A percentile compares a stretch with the other conserved stretches of the same genome.
phyloP scores from a whole-genome alignment of 805 yeast species.

The Starmerella scarabaei region DNA sequence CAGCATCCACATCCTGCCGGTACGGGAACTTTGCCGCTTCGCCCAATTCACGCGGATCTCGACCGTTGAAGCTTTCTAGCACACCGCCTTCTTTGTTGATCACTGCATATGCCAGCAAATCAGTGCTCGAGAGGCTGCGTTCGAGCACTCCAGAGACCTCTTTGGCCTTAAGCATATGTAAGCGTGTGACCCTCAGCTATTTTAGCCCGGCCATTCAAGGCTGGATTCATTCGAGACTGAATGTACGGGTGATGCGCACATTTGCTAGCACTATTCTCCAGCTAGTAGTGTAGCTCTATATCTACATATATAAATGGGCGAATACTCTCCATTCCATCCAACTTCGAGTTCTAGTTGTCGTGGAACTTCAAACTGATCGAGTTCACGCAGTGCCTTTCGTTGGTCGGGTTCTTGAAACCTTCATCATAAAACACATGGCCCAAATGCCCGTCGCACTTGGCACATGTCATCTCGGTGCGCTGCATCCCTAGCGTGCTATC shows the following conservation, averaged over 20 bases:
- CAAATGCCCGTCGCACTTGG: slow-evolving; percentile 81
- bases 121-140: slow-evolving; percentile 2
- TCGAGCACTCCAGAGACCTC: slow-evolving; percentile 7
- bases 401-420: slow-evolving; percentile 78
- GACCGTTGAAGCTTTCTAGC: slow-evolving; percentile 10
- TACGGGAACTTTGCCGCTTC: slow-evolving; percentile 4
- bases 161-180: slow-evolving; percentile 10
- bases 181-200: neutral
- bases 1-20: neutral
- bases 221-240: no score
- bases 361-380: slow-evolving; percentile 63
- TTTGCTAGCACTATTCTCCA: neutral
- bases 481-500: slow-evolving; percentile 65
- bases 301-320: neutral
- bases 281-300: neutral
- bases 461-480: slow-evolving; percentile 81
- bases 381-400: slow-evolving; percentile 91
- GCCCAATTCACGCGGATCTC: slow-evolving; percentile 6
- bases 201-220: no score
- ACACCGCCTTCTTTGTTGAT: slow-evolving; percentile 13
- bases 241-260: neutral
- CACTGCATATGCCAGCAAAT: slow-evolving; percentile 10
- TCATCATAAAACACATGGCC: slow-evolving; percentile 95
- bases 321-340: neutral
- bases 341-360: slow-evolving; percentile 4